Percentiles rank a stretch among this genome's conserved stretches.
Conservation (phyloP, 306 rosid genomes). For the Vigna radiata region DNA sequence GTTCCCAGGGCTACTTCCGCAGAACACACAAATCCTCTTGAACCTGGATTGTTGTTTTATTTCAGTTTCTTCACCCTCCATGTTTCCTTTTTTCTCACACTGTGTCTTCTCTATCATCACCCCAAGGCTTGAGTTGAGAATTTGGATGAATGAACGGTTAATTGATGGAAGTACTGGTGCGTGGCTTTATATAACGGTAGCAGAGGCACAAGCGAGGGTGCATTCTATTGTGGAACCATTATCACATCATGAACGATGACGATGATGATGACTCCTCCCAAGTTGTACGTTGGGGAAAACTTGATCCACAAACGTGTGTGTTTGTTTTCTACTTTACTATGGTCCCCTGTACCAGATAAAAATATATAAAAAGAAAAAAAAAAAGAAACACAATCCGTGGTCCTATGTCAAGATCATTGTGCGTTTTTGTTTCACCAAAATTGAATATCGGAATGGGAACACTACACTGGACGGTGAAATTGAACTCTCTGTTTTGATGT, state of each 20-base stretch:
- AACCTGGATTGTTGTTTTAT: slow-evolving; percentile 66
- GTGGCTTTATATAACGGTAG: slow-evolving; percentile 53
- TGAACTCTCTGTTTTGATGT: slow-evolving; percentile 23
- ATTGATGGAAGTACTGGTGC: slow-evolving; percentile 4
- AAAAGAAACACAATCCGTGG: slow-evolving; percentile 32
- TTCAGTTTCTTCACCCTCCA: slow-evolving; percentile 40
- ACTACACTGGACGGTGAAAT: not conserved
- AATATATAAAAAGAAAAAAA: not conserved
- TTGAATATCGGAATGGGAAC: slow-evolving; percentile 10
- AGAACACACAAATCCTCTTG: slow-evolving; percentile 93
- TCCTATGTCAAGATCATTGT: slow-evolving; percentile 46
- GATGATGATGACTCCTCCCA: slow-evolving; percentile 43
- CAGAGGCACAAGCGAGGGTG: slow-evolving; percentile 37
- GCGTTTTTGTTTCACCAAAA: slow-evolving; percentile 25
- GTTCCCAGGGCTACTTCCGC: slow-evolving; percentile 95
- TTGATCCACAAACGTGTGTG: slow-evolving; percentile 45
- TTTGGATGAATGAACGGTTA: slow-evolving; percentile 42
- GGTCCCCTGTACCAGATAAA: slow-evolving; percentile 45
- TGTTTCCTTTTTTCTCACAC: slow-evolving; percentile 19
- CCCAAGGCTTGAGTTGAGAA: slow-evolving; percentile 45
- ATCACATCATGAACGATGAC: slow-evolving; percentile 47
- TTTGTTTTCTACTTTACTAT: slow-evolving; percentile 46
- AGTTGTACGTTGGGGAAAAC: slow-evolving; percentile 34
- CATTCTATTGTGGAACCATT: slow-evolving; percentile 44
- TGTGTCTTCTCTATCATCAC: slow-evolving; percentile 37